Conservation (phyloP, 495 filamentous ascomycete species). For the Bacidia gigantensis region DNA sequence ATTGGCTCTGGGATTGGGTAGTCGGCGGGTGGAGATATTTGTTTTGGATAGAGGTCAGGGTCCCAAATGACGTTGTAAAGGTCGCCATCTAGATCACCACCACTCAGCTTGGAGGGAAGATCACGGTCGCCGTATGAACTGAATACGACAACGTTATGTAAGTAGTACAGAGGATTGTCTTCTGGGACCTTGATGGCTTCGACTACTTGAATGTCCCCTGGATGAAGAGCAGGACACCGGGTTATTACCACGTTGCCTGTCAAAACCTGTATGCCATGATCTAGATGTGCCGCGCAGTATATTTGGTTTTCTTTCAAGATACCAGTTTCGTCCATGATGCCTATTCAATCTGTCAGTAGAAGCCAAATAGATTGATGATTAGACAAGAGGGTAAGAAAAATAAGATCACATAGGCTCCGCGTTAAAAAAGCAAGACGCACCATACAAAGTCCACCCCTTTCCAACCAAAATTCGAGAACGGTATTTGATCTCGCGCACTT, state of each 20-base stretch:
- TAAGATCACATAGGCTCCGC: not conserved
- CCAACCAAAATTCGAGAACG: conserved; percentile 56
- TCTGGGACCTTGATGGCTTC: conserved; percentile 38
- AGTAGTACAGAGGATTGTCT: conserved; percentile 41
- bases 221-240: conserved; percentile 61
- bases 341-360: conserved; percentile 4
- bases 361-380: too few species aligned
- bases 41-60: conserved; percentile 24
- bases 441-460: conserved; percentile 58
- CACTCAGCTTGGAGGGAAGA: conserved; percentile 60
- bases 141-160: conserved; percentile 68
- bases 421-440: conserved; percentile 16
- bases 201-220: conserved; percentile 62
- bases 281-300: conserved; percentile 39
- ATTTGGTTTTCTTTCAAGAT: conserved; percentile 52
- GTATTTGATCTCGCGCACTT: conserved; percentile 61
- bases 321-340: conserved; percentile 68
- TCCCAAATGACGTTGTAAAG: conserved; percentile 63
- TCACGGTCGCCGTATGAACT: conserved; percentile 54
- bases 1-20: conserved; percentile 44
- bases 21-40: conserved; percentile 42
- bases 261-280: conserved; percentile 12
- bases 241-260: conserved; percentile 42
- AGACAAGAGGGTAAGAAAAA: too few species aligned
- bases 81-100: conserved; percentile 66